Percentiles rank a stretch among this genome's conserved stretches.
Evolutionary conservation across 2,329 filamentous ascomycete genomes (phyloP).

Genomic region (Elsinoe australis): DNA sequence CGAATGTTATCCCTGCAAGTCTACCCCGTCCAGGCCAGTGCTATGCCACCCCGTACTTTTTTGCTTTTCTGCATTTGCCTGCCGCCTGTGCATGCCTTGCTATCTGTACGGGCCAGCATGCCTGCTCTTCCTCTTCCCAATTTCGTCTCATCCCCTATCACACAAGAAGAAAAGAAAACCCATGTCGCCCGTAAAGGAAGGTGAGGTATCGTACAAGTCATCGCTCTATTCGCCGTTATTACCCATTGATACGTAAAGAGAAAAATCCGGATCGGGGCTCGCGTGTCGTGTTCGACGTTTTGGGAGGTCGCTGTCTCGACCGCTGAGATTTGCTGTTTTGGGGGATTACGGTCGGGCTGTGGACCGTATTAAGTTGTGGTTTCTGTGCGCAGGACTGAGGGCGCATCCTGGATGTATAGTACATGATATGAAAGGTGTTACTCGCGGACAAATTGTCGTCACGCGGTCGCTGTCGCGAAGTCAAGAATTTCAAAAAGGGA

Average conservation of each 20-base stretch:
- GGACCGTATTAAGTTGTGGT: background rate
- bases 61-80: no score
- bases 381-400: constrained; percentile 1
- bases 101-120: no score
- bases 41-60: no score
- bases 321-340: constrained; percentile 3
- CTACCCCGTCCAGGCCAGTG: no score
- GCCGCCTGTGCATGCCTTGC: no score
- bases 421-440: background rate
- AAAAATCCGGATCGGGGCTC: background rate
- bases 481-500: background rate
- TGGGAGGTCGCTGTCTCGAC: constrained; percentile 12
- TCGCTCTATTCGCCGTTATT: constrained; percentile 11
- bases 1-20: no score
- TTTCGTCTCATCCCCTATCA: no score
- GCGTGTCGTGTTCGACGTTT: background rate
- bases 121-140: no score
- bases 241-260: constrained; percentile 3
- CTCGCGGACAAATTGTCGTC: background rate
- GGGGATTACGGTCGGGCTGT: background rate
- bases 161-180: no score
- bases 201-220: constrained; percentile 12
- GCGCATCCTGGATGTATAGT: constrained; percentile 11
- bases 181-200: no score
- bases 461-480: constrained; percentile 4